Conservation (phyloP, 2,329 filamentous ascomycete genomes). For the Ophiostoma novo-ulmi region DNA sequence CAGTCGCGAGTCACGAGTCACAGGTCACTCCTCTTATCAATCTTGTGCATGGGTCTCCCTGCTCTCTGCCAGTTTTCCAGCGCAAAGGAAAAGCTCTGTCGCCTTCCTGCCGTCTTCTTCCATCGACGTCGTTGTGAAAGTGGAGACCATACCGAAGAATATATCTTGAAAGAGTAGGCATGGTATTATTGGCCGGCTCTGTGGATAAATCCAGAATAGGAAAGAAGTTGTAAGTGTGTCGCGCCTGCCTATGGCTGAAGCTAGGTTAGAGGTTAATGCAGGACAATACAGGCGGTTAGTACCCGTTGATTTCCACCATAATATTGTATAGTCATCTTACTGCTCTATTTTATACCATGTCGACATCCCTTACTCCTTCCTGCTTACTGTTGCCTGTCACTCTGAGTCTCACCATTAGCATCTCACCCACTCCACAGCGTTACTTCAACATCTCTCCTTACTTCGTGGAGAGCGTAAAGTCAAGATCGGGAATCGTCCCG, state of each 20-base stretch:
- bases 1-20: background rate
- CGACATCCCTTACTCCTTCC: background rate
- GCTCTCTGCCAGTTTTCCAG: background rate
- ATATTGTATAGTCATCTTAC: background rate
- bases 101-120: background rate
- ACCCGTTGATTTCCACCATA: background rate
- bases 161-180: background rate
- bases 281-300: background rate
- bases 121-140: background rate
- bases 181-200: background rate
- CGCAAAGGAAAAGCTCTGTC: background rate
- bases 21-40: background rate
- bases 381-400: background rate
- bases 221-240: slow-evolving; percentile 12
- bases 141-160: background rate
- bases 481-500: background rate
- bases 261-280: background rate
- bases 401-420: no score
- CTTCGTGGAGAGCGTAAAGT: background rate
- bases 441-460: background rate
- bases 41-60: background rate
- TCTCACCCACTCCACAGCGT: background rate
- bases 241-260: background rate
- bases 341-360: background rate
- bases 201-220: background rate